Evolutionary conservation across 108 stramenopile genomes (phyloP).

Genomic region (Stephanodiscus minutulus): DNA sequence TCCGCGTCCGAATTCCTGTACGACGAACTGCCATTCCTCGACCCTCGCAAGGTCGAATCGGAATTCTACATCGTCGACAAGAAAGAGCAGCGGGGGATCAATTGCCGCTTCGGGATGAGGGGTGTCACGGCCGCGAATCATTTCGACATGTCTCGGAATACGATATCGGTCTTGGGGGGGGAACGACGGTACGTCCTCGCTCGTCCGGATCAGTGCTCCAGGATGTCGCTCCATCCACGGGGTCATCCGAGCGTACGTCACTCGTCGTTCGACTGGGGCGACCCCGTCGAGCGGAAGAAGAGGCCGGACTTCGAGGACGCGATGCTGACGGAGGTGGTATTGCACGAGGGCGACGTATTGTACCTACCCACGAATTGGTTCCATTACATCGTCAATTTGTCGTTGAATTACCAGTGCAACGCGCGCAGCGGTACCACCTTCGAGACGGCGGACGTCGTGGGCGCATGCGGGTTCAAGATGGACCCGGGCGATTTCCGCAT

Average conservation of each 20-base stretch:
- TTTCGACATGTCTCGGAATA: slow-evolving; percentile 82
- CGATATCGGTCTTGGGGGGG: slow-evolving; percentile 69
- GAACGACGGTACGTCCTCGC: slow-evolving; percentile 72
- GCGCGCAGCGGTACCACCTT: slow-evolving; percentile 78
- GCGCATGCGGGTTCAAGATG: slow-evolving; percentile 57
- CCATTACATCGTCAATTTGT: slow-evolving; percentile 90
- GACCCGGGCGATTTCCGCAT: background rate
- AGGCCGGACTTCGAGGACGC: slow-evolving; percentile 82
- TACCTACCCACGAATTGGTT: slow-evolving; percentile 95
- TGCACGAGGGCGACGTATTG: slow-evolving; percentile 94
- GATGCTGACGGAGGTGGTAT: slow-evolving; percentile 80
- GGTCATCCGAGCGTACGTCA: slow-evolving; percentile 64
- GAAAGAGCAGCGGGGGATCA: slow-evolving; percentile 68
- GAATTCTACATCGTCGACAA: slow-evolving; percentile 76
- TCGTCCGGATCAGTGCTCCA: slow-evolving; percentile 65
- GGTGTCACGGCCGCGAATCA: slow-evolving; percentile 78
- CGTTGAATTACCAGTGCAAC: slow-evolving; percentile 96
- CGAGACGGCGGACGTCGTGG: slow-evolving; percentile 44
- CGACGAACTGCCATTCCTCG: slow-evolving; percentile 60
- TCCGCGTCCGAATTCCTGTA: slow-evolving; percentile 42
- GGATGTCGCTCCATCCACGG: slow-evolving; percentile 63
- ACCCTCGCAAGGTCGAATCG: slow-evolving; percentile 44
- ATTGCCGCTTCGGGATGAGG: slow-evolving; percentile 88
- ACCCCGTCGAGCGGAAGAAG: slow-evolving; percentile 48
- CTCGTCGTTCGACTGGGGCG: slow-evolving; percentile 52